phyloP scores from a whole-genome alignment of 2,329 filamentous ascomycete species.

The Colletotrichum tanaceti region DNA sequence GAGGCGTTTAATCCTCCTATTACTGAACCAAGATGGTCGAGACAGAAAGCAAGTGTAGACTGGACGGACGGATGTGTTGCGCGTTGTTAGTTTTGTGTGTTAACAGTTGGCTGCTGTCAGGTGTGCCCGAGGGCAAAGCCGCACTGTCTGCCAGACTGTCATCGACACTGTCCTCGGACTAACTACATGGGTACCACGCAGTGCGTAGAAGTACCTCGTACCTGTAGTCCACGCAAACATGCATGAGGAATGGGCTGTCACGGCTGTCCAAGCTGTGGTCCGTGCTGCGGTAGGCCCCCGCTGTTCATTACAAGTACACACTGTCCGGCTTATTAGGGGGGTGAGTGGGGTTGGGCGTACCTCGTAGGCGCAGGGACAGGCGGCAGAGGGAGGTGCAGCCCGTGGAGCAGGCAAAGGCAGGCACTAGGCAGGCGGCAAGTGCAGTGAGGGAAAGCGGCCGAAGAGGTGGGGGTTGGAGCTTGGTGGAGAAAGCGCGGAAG shows the following conservation, averaged over 20 bases:
- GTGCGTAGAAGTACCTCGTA: too few relatives aligned
- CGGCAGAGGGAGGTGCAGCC: slow-evolving; percentile 9
- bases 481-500: not conserved
- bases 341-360: not conserved
- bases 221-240: not conserved
- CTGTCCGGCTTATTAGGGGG: slow-evolving; percentile 12
- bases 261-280: not conserved
- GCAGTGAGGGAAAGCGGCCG: not conserved
- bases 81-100: too few relatives aligned
- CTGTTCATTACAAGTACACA: slow-evolving; percentile 14
- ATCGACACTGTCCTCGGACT: slow-evolving; percentile 10
- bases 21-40: too few relatives aligned
- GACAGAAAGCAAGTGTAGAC: too few relatives aligned
- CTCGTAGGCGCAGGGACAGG: slow-evolving; percentile 21
- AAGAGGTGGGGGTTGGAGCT: not conserved
- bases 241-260: not conserved
- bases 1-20: too few relatives aligned
- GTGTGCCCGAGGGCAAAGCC: not conserved
- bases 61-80: too few relatives aligned
- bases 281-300: not conserved
- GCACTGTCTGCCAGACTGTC: not conserved
- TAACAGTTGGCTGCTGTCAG: not conserved
- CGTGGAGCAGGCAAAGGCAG: not conserved
- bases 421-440: not conserved
- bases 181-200: too few relatives aligned